Evolutionary conservation across 495 filamentous ascomycete species (phyloP), one percentile per base, ranked within the genome.

Genomic region (Podospora sp.): DNA sequence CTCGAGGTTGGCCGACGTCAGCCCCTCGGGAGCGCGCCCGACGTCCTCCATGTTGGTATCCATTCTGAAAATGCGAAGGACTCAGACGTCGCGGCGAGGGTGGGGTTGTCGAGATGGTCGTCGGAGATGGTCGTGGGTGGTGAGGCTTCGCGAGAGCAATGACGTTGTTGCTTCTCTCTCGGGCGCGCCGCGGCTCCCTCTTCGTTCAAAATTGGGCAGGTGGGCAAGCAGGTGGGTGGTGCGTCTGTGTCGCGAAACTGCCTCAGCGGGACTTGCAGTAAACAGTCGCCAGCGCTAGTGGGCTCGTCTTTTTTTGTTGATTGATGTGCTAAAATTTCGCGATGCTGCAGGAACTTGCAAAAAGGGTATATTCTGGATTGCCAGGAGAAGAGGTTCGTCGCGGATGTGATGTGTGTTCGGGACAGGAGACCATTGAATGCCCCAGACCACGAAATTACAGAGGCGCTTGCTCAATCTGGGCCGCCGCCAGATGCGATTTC

Each of bases 11-110:
- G 90, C 88, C 62, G 90, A 85, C 73, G 92, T 80, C 71, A 94
- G 87, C 68, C 93, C 91, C 74, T 96, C 89, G 68, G 93, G 91
- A 69, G 89, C 86, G 77, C 93, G 91, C 73, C 91, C 91, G 69
- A 97, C 93, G 78, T 99, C 95, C 82, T 91, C 90, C 95, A 99
- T 99, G 80, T 96, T 97, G 74, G 93, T 97, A 81, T 99, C 95
- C 94, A 97, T 97, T 68, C 60, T 83, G 72, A 63, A 68, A 65
- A 70, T 67, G 67, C 62, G 33, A 29, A 29, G 57, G 55, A 26
- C 24, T 46, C 60, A 20, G 60, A 21, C 49, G 2, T 63, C 52
- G 29, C 12, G 52, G 27, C 36, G 62, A 35, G 25, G 50, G 26
- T 14, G 33, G 22, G 63, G 52, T 20, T n/a, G 24, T 29, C 58